These are phyloP conservation scores for Plasmopara muralis DNA, from an alignment of 352 stramenopile genomes.

Conservation along the genomic window DNA sequence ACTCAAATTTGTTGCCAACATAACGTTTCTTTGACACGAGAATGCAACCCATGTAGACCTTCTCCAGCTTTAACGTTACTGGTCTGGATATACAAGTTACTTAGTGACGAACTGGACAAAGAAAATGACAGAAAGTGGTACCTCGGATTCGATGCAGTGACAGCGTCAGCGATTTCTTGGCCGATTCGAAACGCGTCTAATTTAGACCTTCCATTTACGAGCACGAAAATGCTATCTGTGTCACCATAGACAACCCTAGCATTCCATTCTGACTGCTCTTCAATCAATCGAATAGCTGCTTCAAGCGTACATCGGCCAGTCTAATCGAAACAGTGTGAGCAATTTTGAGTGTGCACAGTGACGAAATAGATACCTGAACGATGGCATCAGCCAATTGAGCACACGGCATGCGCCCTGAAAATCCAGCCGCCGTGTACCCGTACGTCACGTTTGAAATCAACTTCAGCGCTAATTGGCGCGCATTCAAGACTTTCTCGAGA, in stretches of 20 bases:
- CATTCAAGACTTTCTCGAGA: constrained; percentile 67
- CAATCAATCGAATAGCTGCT: constrained; percentile 90
- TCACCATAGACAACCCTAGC: constrained; percentile 95
- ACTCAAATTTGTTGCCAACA: constrained; percentile 84
- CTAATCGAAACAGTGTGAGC: constrained; percentile 21
- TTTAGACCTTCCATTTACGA: constrained; percentile 90
- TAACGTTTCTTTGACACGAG: constrained; percentile 96
- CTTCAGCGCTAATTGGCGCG: constrained; percentile 93
- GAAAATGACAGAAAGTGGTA: constrained; percentile 4
- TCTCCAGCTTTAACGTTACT: constrained; percentile 80
- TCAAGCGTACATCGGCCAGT: constrained; percentile 89
- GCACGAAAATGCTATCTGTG: constrained; percentile 98
- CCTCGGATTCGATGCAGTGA: constrained; percentile 85
- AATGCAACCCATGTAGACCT: constrained; percentile 91
- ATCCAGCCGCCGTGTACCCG: constrained; percentile 97
- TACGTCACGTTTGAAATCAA: constrained; percentile 99
- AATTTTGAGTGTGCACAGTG: neutral
- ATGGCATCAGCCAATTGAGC: constrained; percentile 97
- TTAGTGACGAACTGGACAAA: neutral
- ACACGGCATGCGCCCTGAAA: constrained; percentile 95
- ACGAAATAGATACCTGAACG: constrained; percentile 79
- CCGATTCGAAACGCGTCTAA: constrained; percentile 92
- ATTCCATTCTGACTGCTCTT: constrained; percentile 72
- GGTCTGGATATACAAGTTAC: constrained; percentile 27
- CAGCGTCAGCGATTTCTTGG: constrained; percentile 82